Evolutionary conservation across 176 grass and related monocot genomes (phyloP).

Genomic region (Avena eriantha): DNA sequence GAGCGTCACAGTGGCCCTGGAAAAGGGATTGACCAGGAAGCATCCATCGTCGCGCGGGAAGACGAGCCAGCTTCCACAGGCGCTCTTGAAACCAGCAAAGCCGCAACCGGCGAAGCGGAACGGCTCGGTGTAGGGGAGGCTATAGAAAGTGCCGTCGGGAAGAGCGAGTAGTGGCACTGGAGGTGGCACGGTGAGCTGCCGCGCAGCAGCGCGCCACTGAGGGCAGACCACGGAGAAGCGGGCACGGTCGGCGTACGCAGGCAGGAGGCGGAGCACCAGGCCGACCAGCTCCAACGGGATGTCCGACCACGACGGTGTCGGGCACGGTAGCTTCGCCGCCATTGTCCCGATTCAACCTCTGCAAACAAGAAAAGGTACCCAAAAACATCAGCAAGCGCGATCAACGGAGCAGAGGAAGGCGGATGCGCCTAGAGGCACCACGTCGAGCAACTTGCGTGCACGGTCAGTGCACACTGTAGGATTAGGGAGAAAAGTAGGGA

Average conservation of each 20-base stretch:
- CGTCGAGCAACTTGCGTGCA: conserved; percentile 32
- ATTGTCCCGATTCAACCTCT: not conserved
- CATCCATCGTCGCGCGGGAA: not conserved
- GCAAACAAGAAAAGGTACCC: not conserved
- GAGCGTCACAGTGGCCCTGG: not conserved
- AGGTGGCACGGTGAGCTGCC: not conserved
- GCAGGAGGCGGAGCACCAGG: conserved; percentile 34
- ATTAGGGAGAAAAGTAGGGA: not conserved
- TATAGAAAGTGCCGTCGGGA: not conserved
- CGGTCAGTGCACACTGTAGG: not conserved
- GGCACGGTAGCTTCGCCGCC: not conserved
- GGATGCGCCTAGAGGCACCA: not conserved
- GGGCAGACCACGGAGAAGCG: conserved; percentile 38
- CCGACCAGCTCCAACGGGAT: conserved; percentile 25
- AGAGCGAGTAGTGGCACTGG: not conserved
- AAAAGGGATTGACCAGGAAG: conserved; percentile 5
- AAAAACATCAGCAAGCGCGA: not conserved
- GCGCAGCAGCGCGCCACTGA: not conserved
- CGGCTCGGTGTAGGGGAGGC: not conserved
- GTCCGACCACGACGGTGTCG: conserved; percentile 30
- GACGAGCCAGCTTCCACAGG: not conserved
- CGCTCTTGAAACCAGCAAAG: not conserved
- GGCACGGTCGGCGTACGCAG: not conserved
- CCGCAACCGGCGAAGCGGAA: not conserved
- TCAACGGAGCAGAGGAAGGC: not conserved